Evolutionary conservation across 306 rosid species (phyloP).

Genomic region (Fragaria iinumae): DNA sequence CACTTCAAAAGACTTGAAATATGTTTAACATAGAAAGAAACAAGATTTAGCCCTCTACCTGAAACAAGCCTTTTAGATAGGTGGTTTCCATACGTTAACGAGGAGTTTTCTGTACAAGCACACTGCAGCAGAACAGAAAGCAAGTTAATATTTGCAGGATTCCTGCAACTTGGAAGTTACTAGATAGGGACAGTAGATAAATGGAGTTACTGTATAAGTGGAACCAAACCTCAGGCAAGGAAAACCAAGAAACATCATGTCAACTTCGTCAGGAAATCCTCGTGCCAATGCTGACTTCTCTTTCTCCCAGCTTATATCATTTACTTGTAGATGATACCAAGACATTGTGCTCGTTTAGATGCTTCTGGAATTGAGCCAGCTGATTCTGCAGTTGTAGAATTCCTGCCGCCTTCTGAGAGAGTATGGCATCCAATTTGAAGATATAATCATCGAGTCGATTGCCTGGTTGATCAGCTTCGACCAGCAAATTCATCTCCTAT

Average conservation of each 20-base stretch:
- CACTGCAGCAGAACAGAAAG: background rate
- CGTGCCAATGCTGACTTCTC: constrained; percentile 20
- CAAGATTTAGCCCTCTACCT: constrained; percentile 7
- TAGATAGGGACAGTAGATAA: background rate
- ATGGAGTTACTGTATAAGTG: background rate
- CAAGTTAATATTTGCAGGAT: background rate
- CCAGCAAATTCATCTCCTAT: constrained; percentile 91
- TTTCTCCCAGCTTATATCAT: constrained; percentile 30
- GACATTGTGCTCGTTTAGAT: constrained; percentile 66
- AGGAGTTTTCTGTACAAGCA: background rate
- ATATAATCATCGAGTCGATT: constrained; percentile 73
- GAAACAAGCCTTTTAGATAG: constrained; percentile 14
- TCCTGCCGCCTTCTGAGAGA: constrained; percentile 77
- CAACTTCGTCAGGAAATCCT: background rate
- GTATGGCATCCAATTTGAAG: constrained; percentile 65
- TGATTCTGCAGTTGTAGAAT: constrained; percentile 77
- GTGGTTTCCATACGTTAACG: background rate
- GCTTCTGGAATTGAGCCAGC: constrained; percentile 78
- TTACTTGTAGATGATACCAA: constrained; percentile 52
- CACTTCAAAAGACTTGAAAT: background rate
- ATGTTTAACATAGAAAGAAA: background rate
- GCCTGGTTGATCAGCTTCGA: constrained; percentile 83
- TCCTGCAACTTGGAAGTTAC: background rate
- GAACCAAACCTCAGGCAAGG: constrained; percentile 3
- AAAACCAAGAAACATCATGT: background rate